A percentile compares a stretch with the other conserved stretches of the same genome.
These are phyloP conservation scores for Coelastrella sp. DNA, from an alignment of 139 green algal genomes.

Conservation along the genomic window DNA sequence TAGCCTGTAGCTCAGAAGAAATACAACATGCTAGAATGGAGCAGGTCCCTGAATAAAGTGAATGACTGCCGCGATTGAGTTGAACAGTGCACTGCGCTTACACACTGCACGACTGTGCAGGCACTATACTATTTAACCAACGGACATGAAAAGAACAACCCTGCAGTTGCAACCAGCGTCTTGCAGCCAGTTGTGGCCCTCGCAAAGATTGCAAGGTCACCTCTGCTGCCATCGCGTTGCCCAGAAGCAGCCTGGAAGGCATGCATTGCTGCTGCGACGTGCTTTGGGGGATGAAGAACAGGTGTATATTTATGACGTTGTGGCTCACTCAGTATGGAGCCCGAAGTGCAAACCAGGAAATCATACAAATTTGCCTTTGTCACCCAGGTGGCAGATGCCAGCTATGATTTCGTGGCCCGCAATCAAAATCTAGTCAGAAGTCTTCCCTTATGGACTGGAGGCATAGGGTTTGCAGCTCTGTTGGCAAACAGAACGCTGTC, in stretches of 20 bases:
- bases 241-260: too few species aligned
- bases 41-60: too few species aligned
- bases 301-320: neutral
- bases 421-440: constrained; percentile 59
- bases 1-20: too few species aligned
- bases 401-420: constrained; percentile 57
- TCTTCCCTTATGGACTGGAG: constrained; percentile 62
- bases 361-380: too few species aligned
- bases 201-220: neutral
- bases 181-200: constrained; percentile 12
- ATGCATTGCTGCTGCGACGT: too few species aligned
- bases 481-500: constrained; percentile 59
- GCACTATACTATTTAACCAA: too few species aligned
- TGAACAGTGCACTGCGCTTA: too few species aligned
- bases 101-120: too few species aligned
- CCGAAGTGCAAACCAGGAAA: too few species aligned
- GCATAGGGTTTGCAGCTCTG: constrained; percentile 51
- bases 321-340: too few species aligned
- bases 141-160: neutral
- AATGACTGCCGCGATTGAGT: too few species aligned
- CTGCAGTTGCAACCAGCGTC: neutral
- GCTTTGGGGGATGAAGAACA: constrained; percentile 2
- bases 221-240: neutral
- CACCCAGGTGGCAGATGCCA: constrained; percentile 57
- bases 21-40: too few species aligned